Conservation (phyloP, 371 early-diverging fungal species). For the Fennellomyces sp. region DNA sequence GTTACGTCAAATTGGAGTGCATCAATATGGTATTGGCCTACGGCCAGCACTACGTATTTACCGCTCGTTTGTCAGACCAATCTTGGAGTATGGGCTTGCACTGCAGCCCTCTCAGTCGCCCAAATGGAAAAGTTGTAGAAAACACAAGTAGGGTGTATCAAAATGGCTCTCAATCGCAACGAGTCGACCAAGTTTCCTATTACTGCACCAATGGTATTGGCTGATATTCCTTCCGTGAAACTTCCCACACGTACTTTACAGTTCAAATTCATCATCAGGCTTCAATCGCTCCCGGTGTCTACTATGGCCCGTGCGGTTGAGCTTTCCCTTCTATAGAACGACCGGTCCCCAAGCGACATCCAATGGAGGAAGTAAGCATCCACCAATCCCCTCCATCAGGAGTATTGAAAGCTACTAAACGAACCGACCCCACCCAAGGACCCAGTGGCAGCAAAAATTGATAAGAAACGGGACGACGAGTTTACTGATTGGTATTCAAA, state of each 20-base stretch:
- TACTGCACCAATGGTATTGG: background rate
- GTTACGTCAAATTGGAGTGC: background rate
- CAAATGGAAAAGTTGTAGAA: too few relatives aligned
- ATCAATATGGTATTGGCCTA: constrained; percentile 3
- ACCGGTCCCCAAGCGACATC: too few relatives aligned
- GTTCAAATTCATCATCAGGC: background rate
- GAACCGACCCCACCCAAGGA: background rate
- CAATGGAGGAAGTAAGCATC: background rate
- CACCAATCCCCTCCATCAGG: background rate
- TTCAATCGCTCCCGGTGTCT: background rate
- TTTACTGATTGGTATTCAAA: too few relatives aligned
- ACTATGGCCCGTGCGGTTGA: background rate
- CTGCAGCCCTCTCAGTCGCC: background rate
- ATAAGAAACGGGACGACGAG: background rate
- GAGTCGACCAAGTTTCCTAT: background rate
- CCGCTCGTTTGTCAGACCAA: constrained; percentile 17
- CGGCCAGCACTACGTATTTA: constrained; percentile 6
- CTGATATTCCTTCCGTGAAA: background rate
- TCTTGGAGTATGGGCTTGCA: constrained; percentile 23
- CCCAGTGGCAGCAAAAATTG: background rate
- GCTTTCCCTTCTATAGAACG: background rate
- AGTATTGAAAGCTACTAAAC: background rate
- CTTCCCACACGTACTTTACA: background rate
- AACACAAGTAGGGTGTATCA: background rate
- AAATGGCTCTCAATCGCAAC: background rate